These are phyloP conservation scores for Primulina huaijiensis DNA, from an alignment of 257 asterid species.

Conservation along the genomic window DNA sequence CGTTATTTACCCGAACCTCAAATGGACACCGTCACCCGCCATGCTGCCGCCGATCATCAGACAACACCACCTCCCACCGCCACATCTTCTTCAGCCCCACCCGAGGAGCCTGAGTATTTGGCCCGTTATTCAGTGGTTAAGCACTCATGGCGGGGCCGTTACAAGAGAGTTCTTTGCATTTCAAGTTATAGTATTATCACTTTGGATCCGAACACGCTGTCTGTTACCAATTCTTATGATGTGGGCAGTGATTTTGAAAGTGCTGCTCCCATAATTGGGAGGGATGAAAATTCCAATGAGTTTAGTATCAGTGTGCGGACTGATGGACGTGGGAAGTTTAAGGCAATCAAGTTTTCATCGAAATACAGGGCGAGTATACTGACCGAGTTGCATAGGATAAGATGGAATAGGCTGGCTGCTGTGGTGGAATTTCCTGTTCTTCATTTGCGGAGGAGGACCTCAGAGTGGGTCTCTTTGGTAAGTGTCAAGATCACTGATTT, in stretches of 20 bases:
- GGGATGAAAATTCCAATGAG: slow-evolving; percentile 78
- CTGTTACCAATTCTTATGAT: slow-evolving; percentile 85
- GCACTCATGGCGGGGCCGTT: slow-evolving; percentile 98
- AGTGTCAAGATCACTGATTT: slow-evolving; percentile 27
- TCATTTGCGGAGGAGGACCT: slow-evolving; percentile 76
- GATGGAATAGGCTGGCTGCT: slow-evolving; percentile 67
- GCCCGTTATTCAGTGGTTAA: slow-evolving; percentile 80
- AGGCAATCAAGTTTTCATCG: slow-evolving; percentile 76
- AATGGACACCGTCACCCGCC: slow-evolving; percentile 84
- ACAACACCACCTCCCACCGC: slow-evolving; percentile 33
- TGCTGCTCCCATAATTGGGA: slow-evolving; percentile 78
- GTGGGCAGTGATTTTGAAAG: slow-evolving; percentile 81
- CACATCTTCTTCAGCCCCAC: slow-evolving; percentile 40
- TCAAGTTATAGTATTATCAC: slow-evolving; percentile 63
- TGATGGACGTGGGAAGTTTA: slow-evolving; percentile 92
- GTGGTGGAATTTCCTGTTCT: slow-evolving; percentile 78
- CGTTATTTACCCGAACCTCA: slow-evolving; percentile 67
- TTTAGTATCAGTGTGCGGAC: slow-evolving; percentile 79
- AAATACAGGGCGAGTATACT: slow-evolving; percentile 75
- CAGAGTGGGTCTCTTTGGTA: slow-evolving; percentile 85
- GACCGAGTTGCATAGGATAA: slow-evolving; percentile 84
- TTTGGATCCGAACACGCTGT: slow-evolving; percentile 70
- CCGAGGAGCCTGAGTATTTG: slow-evolving; percentile 87
- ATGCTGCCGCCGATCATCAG: slow-evolving; percentile 38
- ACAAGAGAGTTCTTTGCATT: slow-evolving; percentile 83